Base-by-base conservation (phyloP, 2,329 filamentous ascomycete species). In the Arachnopeziza araneosa region DNA sequence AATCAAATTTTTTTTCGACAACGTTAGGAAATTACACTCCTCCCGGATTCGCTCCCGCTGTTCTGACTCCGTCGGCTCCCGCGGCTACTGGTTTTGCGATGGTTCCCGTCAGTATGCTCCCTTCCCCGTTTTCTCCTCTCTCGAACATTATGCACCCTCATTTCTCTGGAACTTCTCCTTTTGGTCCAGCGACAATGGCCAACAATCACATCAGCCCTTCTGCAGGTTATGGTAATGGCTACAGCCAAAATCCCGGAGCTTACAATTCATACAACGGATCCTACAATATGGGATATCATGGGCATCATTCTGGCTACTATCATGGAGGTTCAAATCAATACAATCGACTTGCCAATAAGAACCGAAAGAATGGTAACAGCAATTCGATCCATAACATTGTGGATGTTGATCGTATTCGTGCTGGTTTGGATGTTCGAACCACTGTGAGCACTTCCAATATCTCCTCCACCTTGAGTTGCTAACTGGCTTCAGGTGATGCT, bases 341-440 rank as follows among this genome's bases (percentile, higher is more conserved):
- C 22, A 54, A 30, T n/a, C 22, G 52, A 19, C 50, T 24, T 22
- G 50, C 21, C 19, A 24, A n/a, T n/a, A 30, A 22, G 12, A 24
- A 24, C 32, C 22, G 52, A n/a, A 51, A 52, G 24, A 30, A 26
- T 26, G 48, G 55, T 23, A 44, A 50, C 23, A 52, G 26, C 21
- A 57, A 57, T 57, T 49, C 48, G 32, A 57, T 50, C 61, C 83
- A 86, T 67, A 88, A 87, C 60, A 79, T 84, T 24, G 85, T 88
- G 5, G 84, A 87, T 62, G 78, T 84, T 54, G 75, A 77, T 59
- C 78, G 80, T n/a, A 87, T 87, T 66, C 77, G 79, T 21, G 79
- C 84, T 19, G 89, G 89, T 10, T 82, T 83, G 52, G 89, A 92
- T 71, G 88, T 91, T 60, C 83, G 89, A 56, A 91, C 89, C 9